phyloP scores from a whole-genome alignment of 345 rosid genomes.

The Erysimum cheiranthoides region DNA sequence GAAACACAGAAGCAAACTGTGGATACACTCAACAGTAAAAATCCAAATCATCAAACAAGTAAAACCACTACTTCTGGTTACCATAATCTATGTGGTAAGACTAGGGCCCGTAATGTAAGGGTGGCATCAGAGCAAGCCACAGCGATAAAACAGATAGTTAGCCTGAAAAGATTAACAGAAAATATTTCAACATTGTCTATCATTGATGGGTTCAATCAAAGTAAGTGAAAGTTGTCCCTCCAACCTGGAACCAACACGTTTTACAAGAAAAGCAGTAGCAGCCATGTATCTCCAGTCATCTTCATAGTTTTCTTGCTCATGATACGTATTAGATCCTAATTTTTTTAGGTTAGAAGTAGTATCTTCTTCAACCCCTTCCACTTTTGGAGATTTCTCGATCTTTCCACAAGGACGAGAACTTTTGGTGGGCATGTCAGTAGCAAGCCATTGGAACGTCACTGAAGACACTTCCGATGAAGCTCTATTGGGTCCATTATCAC shows the following conservation, averaged over 20 bases:
- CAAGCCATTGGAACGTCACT: slow-evolving; percentile 93
- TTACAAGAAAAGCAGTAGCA: slow-evolving; percentile 90
- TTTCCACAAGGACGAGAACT: slow-evolving; percentile 51
- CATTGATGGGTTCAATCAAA: slow-evolving; percentile 17
- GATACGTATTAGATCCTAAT: slow-evolving; percentile 36
- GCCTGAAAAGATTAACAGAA: slow-evolving; percentile 53
- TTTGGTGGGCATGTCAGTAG: slow-evolving; percentile 89
- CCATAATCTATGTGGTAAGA: slow-evolving; percentile 92
- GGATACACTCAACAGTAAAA: neutral
- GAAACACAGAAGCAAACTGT: neutral
- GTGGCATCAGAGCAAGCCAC: slow-evolving; percentile 97
- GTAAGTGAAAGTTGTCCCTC: slow-evolving; percentile 23
- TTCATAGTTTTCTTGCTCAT: slow-evolving; percentile 56
- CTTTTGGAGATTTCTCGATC: slow-evolving; percentile 41
- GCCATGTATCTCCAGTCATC: slow-evolving; percentile 98
- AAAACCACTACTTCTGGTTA: slow-evolving; percentile 41
- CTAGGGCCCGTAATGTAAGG: slow-evolving; percentile 75
- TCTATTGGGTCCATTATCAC: slow-evolving; percentile 40
- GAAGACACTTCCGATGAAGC: slow-evolving; percentile 51
- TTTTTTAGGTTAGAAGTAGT: slow-evolving; percentile 35
- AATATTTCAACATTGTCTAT: slow-evolving; percentile 13
- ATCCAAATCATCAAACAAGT: slow-evolving; percentile 30
- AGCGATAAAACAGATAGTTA: slow-evolving; percentile 75
- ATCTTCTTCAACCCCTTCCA: slow-evolving; percentile 32
- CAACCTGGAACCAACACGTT: slow-evolving; percentile 74